phyloP scores from a whole-genome alignment of 2,329 filamentous ascomycete species.

The Calonectria fujianensis region DNA sequence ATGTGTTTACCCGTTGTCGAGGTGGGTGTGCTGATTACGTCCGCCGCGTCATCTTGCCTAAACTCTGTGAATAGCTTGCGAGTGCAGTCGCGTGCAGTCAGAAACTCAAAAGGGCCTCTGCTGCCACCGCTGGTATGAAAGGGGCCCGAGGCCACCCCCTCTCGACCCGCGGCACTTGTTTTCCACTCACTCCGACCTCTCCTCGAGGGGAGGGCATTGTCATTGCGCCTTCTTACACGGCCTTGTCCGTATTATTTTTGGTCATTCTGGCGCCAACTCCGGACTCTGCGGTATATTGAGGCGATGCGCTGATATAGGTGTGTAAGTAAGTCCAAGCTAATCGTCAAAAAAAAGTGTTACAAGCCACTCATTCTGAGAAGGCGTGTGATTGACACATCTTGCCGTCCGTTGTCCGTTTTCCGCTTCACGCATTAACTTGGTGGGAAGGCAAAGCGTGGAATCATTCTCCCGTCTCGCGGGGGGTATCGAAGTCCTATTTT shows the following conservation, averaged over 20 bases:
- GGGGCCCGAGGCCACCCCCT: background rate
- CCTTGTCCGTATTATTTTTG: slow-evolving; percentile 2
- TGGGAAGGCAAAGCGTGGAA: background rate
- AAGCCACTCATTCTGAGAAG: background rate
- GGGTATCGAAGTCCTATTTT: background rate
- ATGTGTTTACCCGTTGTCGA: background rate
- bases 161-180: background rate
- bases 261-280: background rate
- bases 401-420: too few relatives aligned
- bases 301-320: slow-evolving; percentile 17
- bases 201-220: too few relatives aligned
- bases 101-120: slow-evolving; percentile 13
- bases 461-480: background rate
- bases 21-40: slow-evolving; percentile 8
- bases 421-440: background rate
- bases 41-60: slow-evolving; percentile 5
- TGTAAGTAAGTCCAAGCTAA: background rate
- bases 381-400: background rate
- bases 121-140: background rate
- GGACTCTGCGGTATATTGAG: background rate
- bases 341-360: background rate
- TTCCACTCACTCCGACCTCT: background rate
- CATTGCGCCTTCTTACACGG: background rate
- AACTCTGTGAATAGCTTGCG: background rate
- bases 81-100: slow-evolving; percentile 10